These are phyloP conservation scores for Escallonia rubra DNA, from an alignment of 129 eudicot species.

Conservation along the genomic window DNA sequence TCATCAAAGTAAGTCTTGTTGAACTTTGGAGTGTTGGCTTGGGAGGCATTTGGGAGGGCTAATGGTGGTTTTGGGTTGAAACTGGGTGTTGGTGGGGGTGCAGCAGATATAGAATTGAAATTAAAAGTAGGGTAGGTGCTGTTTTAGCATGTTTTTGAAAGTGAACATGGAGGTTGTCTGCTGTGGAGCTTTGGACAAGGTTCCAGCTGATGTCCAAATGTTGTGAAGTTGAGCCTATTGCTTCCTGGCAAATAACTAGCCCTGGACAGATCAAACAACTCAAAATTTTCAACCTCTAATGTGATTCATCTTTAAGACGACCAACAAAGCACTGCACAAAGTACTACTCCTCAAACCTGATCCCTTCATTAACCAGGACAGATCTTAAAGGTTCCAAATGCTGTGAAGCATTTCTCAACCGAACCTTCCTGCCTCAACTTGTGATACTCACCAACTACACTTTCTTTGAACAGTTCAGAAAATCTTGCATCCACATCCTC, in stretches of 20 bases:
- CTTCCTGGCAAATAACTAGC: too few relatives aligned
- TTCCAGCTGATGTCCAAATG: too few relatives aligned
- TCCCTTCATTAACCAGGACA: not conserved
- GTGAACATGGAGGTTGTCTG: not conserved
- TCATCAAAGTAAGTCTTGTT: not conserved
- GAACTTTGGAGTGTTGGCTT: not conserved
- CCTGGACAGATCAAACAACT: too few relatives aligned
- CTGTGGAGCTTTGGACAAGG: too few relatives aligned
- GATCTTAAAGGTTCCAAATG: not conserved
- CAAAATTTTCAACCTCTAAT: not conserved
- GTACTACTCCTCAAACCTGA: not conserved
- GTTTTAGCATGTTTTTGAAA: not conserved
- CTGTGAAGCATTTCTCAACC: not conserved
- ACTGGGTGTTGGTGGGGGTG: not conserved
- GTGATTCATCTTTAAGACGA: not conserved
- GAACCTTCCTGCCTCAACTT: not conserved
- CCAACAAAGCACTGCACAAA: not conserved
- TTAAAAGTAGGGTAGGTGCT: too few relatives aligned
- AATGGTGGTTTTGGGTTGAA: too few relatives aligned
- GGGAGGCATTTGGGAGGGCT: not conserved
- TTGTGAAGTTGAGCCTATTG: too few relatives aligned
- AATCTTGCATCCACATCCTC: not conserved
- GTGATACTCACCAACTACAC: not conserved
- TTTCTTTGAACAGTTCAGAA: not conserved
- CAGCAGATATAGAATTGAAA: not conserved